Percentiles rank a stretch among this genome's conserved stretches.
Conservation (phyloP, 805 yeast genomes). For the Cyberlindnera americana region DNA sequence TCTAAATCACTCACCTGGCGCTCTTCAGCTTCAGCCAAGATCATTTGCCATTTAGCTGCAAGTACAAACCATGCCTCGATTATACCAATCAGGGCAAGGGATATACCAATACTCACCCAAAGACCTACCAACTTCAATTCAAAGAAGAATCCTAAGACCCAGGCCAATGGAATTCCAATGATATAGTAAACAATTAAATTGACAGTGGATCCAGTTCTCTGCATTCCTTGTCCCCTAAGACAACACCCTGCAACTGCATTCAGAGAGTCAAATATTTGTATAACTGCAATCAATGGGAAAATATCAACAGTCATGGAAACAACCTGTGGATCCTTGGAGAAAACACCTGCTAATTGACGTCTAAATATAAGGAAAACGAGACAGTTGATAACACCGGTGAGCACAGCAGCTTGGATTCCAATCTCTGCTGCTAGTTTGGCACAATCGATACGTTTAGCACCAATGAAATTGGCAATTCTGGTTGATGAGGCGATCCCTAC, state of each 20-base stretch:
- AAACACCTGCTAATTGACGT: conserved; percentile 48
- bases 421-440: conserved; percentile 46
- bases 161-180: conserved; percentile 69
- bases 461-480: conserved; percentile 68
- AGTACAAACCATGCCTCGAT: conserved; percentile 44
- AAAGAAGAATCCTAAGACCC: conserved; percentile 47
- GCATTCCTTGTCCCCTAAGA: conserved; percentile 84
- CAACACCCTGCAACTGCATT: conserved; percentile 74
- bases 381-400: conserved; percentile 51
- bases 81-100: conserved; percentile 40
- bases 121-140: conserved; percentile 50
- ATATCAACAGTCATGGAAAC: conserved; percentile 45
- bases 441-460: conserved; percentile 46
- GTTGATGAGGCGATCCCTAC: conserved; percentile 69
- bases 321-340: conserved; percentile 60
- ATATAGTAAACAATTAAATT: conserved; percentile 66
- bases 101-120: conserved; percentile 68
- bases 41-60: conserved; percentile 45
- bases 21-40: conserved; percentile 39
- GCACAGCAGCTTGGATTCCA: conserved; percentile 37
- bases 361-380: conserved; percentile 45
- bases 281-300: conserved; percentile 59
- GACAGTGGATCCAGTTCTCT: conserved; percentile 68
- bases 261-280: conserved; percentile 67
- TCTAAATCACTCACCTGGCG: conserved; percentile 34